Evolutionary conservation across 306 rosid genomes (phyloP), one percentile per base, ranked within the genome.

Genomic region (Cicer bijugum): DNA sequence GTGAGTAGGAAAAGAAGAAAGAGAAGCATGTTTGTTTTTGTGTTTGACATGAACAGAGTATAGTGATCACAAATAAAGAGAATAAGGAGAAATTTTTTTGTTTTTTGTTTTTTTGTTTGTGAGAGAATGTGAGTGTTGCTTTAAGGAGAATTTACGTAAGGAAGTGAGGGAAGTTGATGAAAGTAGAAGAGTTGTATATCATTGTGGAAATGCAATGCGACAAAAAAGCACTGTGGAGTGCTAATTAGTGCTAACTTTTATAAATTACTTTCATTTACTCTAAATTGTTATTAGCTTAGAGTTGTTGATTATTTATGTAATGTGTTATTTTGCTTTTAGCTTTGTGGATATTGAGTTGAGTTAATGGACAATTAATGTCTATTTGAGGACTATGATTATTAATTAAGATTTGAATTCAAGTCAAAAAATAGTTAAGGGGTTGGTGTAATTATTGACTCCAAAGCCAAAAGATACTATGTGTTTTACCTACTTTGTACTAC

Each of bases 131-230:
- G 62, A 78, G 40, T 58, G 63, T 84, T 81, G 82, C 92, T 89
- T 86, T 16, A 56, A 56, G 14, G 71, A 47, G 90, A 89, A 87
- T 67, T 85, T 75, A 87, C 95, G 92, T 82, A 82, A 85, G 84
- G 75, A 45, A 14, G 16, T 60, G 35, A 69, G 33, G 33, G 33
- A 71, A 65, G 74, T 82, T 73, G 78, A 80, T 66, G 74, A 2
- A 55, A 69, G 69, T 57, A 38, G 38, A 19, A 53, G 14, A 16
- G 33, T 28, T 3, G 52, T 11, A 17, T 53, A 69, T 85, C 64
- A 68, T 75, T 77, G 81, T 64, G 78, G 40, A 64, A 71, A 68
- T 20, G 50, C 19, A n/a, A 5, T 10, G 14, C 5, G 23, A 33
- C 3, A 3, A 60, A 35, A 61, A 39, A 38, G 48, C 48, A 4